Evolutionary conservation across 2,329 filamentous ascomycete species (phyloP).

Genomic region (Blastomyces emzantsi): DNA sequence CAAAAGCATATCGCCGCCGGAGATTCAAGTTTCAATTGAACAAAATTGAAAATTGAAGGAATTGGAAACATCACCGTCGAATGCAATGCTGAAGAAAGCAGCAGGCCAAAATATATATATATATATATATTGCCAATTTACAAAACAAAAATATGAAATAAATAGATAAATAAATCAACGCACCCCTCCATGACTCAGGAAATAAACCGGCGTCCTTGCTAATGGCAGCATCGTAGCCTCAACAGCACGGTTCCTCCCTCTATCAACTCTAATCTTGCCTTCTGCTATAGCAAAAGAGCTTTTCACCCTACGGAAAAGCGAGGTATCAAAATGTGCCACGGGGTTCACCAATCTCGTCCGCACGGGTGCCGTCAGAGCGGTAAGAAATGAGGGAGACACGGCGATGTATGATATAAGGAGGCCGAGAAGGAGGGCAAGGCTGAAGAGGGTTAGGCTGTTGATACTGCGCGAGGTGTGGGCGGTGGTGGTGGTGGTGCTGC

Average conservation of each 20-base stretch:
- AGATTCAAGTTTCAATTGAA: no score
- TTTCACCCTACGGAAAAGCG: background rate
- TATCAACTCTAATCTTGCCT: background rate
- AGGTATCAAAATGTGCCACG: background rate
- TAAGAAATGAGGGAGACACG: background rate
- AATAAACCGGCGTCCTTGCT: conserved; percentile 44
- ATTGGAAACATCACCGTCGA: no score
- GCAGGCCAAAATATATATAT: no score
- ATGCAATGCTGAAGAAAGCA: no score
- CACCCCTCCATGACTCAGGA: conserved; percentile 43
- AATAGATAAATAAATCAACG: conserved; percentile 11
- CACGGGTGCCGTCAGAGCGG: background rate
- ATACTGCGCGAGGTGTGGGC: no score
- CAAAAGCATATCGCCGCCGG: no score
- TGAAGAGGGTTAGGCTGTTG: background rate
- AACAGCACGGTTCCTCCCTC: background rate
- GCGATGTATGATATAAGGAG: conserved; percentile 3
- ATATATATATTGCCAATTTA: no score
- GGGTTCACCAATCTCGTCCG: background rate
- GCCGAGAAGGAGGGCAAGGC: background rate
- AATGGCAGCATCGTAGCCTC: background rate
- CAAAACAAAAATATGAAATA: background rate
- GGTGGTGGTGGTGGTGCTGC: background rate
- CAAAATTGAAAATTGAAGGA: no score
- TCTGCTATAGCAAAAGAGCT: background rate